phyloP scores from a whole-genome alignment of 1,139 yeast species.

The Taiozyma sp. region DNA sequence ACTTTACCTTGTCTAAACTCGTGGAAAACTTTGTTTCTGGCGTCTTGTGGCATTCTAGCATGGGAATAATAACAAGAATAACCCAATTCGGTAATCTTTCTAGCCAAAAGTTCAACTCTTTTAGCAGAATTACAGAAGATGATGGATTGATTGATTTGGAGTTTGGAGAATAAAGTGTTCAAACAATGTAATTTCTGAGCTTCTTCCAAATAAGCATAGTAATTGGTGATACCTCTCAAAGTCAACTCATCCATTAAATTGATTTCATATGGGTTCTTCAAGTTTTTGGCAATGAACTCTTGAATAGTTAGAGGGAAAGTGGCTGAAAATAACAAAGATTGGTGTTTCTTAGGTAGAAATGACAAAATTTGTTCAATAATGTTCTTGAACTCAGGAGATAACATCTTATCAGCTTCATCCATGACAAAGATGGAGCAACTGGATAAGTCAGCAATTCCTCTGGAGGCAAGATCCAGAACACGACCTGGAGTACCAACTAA shows the following conservation, averaged over 20 bases:
- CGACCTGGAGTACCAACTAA: constrained; percentile 97
- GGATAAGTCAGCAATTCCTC: constrained; percentile 81
- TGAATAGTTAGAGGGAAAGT: constrained; percentile 95
- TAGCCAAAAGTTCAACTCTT: constrained; percentile 92
- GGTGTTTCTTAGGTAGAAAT: constrained; percentile 77
- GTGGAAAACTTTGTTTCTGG: constrained; percentile 96
- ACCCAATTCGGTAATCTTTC: constrained; percentile 93
- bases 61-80: constrained; percentile 96
- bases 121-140: constrained; percentile 96
- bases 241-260: constrained; percentile 97
- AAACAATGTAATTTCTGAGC: constrained; percentile 93
- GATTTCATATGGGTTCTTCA: constrained; percentile 84
- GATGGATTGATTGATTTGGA: constrained; percentile 93
- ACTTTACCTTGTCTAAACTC: constrained; percentile 98
- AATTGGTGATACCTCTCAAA: constrained; percentile 92
- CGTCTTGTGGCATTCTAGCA: constrained; percentile 96
- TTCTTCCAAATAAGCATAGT: constrained; percentile 96
- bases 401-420: constrained; percentile 99
- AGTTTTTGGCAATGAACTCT: constrained; percentile 87
- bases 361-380: constrained; percentile 84
- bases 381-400: constrained; percentile 84
- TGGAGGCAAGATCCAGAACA: constrained; percentile 88
- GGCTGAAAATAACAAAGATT: constrained; percentile 87
- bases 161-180: constrained; percentile 88
- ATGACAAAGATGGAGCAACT: constrained; percentile 87